Evolutionary conservation across 345 rosid genomes (phyloP).

Genomic region (Physaria fendleri): DNA sequence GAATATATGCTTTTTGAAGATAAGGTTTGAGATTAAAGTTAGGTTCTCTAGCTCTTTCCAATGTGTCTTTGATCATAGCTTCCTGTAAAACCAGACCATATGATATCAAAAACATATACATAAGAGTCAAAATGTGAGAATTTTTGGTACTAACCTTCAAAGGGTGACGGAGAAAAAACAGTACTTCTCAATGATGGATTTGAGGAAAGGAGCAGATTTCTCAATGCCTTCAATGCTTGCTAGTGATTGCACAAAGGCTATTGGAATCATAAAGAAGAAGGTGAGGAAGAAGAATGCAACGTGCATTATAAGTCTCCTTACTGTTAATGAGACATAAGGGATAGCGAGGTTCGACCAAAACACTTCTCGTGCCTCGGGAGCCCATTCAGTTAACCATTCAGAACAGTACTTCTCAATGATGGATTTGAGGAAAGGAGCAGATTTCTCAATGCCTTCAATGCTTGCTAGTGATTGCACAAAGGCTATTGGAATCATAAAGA

Average conservation of each 20-base stretch:
- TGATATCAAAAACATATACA: background rate
- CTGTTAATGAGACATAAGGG: constrained; percentile 66
- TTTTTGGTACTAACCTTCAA: constrained; percentile 43
- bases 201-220: constrained; percentile 60
- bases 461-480: constrained; percentile 89
- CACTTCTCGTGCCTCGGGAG: constrained; percentile 89
- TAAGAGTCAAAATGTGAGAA: background rate
- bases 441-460: constrained; percentile 73
- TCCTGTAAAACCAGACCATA: constrained; percentile 45
- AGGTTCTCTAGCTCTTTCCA: constrained; percentile 80
- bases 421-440: constrained; percentile 52
- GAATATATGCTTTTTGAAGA: constrained; percentile 69
- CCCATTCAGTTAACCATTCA: constrained; percentile 93
- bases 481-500: constrained; percentile 91
- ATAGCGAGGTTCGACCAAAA: constrained; percentile 83
- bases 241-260: constrained; percentile 80
- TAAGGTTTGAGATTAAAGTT: constrained; percentile 57
- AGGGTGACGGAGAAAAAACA: too few relatives aligned
- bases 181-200: constrained; percentile 46
- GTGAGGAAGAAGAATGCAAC: constrained; percentile 93
- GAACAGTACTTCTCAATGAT: constrained; percentile 47
- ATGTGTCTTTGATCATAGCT: constrained; percentile 87
- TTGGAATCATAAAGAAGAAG: constrained; percentile 92
- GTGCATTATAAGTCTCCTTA: constrained; percentile 69
- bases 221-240: constrained; percentile 86